These are phyloP conservation scores for Vitis hybrid DNA, from an alignment of 177 flowering plant genomes.

Conservation along the genomic window DNA sequence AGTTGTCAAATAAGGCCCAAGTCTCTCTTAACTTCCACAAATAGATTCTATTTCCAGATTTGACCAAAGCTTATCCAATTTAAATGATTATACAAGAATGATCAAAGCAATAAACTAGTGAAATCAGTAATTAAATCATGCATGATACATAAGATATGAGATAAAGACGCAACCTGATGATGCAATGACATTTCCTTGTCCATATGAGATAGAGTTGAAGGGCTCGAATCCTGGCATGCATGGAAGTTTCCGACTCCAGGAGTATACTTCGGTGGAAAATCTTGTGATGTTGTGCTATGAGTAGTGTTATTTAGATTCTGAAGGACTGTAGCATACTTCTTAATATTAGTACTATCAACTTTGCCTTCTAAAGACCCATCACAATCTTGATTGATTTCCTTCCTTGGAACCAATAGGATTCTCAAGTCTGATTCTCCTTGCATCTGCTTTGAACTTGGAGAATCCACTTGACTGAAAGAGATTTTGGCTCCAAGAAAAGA, in stretches of 20 bases:
- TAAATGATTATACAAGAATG: neutral
- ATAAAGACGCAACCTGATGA: slow-evolving; percentile 12
- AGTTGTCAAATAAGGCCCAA: neutral
- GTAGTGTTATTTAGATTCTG: neutral
- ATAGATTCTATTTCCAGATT: neutral
- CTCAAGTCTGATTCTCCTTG: too few species aligned
- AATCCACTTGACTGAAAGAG: too few species aligned
- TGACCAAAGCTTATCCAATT: neutral
- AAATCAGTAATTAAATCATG: neutral
- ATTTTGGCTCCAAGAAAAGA: too few species aligned
- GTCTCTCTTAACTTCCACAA: neutral
- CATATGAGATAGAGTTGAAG: neutral
- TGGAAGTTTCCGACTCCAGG: neutral
- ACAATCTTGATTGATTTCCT: slow-evolving; percentile 1
- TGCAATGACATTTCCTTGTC: neutral
- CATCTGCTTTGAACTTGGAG: too few species aligned
- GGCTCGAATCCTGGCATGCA: slow-evolving; percentile 4
- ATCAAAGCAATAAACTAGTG: neutral
- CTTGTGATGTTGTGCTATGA: neutral
- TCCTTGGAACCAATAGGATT: too few species aligned
- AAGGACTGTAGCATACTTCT: slow-evolving; percentile 1
- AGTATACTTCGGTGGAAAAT: neutral
- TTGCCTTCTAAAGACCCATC: slow-evolving; percentile 2
- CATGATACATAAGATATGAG: slow-evolving; percentile 1
- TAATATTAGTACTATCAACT: neutral